Evolutionary conservation across 1,284 basidiomycete genomes (phyloP).

Genomic region (Cutaneotrichosporon curvatum): DNA sequence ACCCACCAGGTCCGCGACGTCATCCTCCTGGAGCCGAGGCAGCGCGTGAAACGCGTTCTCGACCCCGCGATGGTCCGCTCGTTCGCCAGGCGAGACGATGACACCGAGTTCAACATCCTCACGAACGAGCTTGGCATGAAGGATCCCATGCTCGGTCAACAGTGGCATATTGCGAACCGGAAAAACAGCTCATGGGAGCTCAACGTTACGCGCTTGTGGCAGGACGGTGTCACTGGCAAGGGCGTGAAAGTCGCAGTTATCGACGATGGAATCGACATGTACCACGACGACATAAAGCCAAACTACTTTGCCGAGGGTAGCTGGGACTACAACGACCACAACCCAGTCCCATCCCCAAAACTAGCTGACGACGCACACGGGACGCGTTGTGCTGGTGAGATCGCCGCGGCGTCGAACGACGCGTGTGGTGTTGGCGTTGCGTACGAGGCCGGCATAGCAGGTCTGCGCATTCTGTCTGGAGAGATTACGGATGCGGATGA

Average conservation of each 20-base stretch:
- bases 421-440: conserved; percentile 94
- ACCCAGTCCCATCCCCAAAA: conserved; percentile 74
- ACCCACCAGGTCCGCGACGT: conserved; percentile 48
- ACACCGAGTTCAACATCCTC: conserved; percentile 51
- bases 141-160: conserved; percentile 80
- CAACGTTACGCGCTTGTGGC: conserved; percentile 53
- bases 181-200: conserved; percentile 48
- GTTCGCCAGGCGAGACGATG: conserved; percentile 29
- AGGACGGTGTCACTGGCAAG: conserved; percentile 74
- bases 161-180: conserved; percentile 70
- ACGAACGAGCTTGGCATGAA: conserved; percentile 56
- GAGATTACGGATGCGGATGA: conserved; percentile 98
- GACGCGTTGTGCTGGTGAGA: conserved; percentile 95
- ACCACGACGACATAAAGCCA: conserved; percentile 72
- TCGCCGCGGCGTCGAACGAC: conserved; percentile 80
- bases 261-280: conserved; percentile 92
- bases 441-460: conserved; percentile 83
- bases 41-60: conserved; percentile 14
- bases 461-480: conserved; percentile 89
- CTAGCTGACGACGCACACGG: conserved; percentile 93
- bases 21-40: conserved; percentile 6
- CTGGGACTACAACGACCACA: conserved; percentile 96
- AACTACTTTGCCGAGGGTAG: conserved; percentile 88
- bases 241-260: conserved; percentile 84
- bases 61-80: neutral